Evolutionary conservation across 2,329 filamentous ascomycete genomes (phyloP), one percentile per base, ranked within the genome.

Genomic region (Talaromyces marneffei): DNA sequence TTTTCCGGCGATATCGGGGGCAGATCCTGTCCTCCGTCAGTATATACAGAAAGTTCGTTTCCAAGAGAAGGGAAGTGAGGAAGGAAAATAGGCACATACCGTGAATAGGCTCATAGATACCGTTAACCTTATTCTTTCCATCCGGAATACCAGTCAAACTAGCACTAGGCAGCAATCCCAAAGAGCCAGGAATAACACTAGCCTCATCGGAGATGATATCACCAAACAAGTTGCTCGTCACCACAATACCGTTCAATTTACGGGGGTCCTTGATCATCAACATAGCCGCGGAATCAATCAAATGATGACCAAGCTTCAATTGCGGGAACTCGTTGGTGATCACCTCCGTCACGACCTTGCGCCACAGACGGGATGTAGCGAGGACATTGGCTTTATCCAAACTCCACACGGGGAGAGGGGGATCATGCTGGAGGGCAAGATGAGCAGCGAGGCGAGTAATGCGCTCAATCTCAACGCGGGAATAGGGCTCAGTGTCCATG

Each of bases 221-320:
- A 65, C 93, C 94, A 74, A 96, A 96, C 68, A 97, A 75, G 77
- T 97, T 99, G 81, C 88, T 92, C 12, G 92, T 96, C 65, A 97
- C 87, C 52, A 97, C 85, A 37, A 97, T 86, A 59, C 93, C 94
- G 74, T 97, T 97, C 58, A 97, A 82, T 23, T 86, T 85, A 10
- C 87, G 83, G 9, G 93, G 93, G 78, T 92, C 93, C 87, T 96
- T 97, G 72, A 97, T 85, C 89, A 97, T 91, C 68, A 97, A 81
- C 92, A 97, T 97, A 66, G 93, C 93, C n/a, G 93, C 93, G 61
- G 87, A 91, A 79, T 97, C 93, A 73, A 97, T 96, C 56, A 97
- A 84, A 75, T 97, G 92, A 75, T 96, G 93, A 66, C 87, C 85
- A 46, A 95, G 79, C 79, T 90, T 85, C 50, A 97, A 78, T 74